Evolutionary conservation across 148 eudicot species (phyloP).

Genomic region (Rhododendron simsii): DNA sequence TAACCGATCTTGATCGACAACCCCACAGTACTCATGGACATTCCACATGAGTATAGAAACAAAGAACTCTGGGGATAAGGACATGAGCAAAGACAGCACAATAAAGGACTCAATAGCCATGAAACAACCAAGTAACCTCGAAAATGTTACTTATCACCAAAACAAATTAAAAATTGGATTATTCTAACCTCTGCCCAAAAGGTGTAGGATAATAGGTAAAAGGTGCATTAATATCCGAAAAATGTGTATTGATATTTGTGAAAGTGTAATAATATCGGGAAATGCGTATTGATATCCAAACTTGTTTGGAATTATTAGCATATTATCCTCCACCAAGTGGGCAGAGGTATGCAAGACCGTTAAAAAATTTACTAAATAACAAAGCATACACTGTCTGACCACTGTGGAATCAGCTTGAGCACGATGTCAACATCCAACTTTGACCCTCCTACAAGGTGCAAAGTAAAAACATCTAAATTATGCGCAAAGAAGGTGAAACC

Average conservation of each 20-base stretch:
- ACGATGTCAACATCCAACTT: slow-evolving; percentile 41
- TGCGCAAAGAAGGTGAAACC: not conserved
- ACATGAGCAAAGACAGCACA: not conserved
- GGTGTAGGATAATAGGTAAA: no score
- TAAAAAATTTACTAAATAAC: not conserved
- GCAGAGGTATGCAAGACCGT: no score
- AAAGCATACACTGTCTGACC: slow-evolving; percentile 58
- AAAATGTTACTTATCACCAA: not conserved
- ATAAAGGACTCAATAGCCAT: not conserved
- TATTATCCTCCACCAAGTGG: no score
- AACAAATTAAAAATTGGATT: not conserved
- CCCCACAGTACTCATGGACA: not conserved
- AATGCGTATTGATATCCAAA: no score
- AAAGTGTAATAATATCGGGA: no score
- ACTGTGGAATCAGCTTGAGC: slow-evolving; percentile 59
- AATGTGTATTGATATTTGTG: no score
- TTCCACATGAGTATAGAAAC: not conserved
- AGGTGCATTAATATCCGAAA: no score
- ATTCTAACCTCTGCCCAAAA: no score
- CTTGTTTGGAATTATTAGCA: no score
- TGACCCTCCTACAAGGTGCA: slow-evolving; percentile 21
- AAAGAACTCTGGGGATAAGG: not conserved
- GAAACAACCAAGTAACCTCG: not conserved
- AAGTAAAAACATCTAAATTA: not conserved
- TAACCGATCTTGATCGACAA: no score